Evolutionary conservation across 371 early-diverging fungal genomes (phyloP), one percentile per base, ranked within the genome.

Genomic region (Mucor sp.): DNA sequence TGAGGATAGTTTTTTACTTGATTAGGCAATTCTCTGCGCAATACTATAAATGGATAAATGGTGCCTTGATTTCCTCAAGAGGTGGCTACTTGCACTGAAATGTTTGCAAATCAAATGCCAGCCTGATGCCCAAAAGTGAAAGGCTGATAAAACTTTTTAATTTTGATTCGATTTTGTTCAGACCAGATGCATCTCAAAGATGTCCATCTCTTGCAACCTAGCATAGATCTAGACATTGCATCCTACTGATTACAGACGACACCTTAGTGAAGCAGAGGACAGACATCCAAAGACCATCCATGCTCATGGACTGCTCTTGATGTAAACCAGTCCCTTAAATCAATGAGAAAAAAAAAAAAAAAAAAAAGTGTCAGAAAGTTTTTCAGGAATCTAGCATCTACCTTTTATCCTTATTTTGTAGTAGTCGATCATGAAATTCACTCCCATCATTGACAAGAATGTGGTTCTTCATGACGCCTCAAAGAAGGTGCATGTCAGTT

Each of bases 401-500:
- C 9, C 9, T 53, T 23, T 47, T 19, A 21, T 47, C n/a, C n/a
- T n/a, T 47, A 9, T 47, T 47, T 6, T 27, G 27, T 53, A 30
- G 37, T 53, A 12, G 25, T 53, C 27, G 48, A 61, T 53, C 33
- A 74, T 73, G 68, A 76, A 77, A 62, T 77, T 77, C 30, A 74
- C 72, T 43, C 77, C 77, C 27, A 77, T 58, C 12, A 59, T 67
- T n/a, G 72, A 69, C 12, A 79, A 75, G 63, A 55, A 70, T 19
- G 62, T 48, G 5, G 48, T 58, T 27, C 58, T 74, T 3, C 67
- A 75, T 33, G 79, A 80, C 56, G 57, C 68, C 2, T 43, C 72
- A 1, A 72, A 67, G 23, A 83, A 83, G 56, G 15, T 69, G 6
- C 83, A 83, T 58, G 70, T 83, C 30, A 78, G 70, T 8, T 83